These are phyloP conservation scores for Salix koriyanagi DNA, from an alignment of 345 rosid genomes.

Conservation along the genomic window DNA sequence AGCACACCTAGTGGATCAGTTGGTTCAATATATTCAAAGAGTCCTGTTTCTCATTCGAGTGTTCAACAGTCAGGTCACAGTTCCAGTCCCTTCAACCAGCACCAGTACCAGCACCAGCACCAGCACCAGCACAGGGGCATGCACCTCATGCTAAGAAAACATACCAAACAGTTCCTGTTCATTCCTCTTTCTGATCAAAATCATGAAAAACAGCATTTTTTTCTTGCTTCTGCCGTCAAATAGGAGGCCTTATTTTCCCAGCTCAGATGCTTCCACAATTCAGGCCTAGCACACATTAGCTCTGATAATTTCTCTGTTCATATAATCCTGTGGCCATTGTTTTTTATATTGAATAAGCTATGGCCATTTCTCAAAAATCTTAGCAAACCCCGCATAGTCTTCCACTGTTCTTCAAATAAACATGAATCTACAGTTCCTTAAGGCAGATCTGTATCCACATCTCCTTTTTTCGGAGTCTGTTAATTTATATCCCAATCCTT, in stretches of 20 bases:
- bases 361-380: slow-evolving; percentile 29
- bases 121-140: slow-evolving; percentile 11
- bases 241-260: slow-evolving; percentile 37
- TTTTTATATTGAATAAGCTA: slow-evolving; percentile 34
- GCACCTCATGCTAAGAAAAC: slow-evolving; percentile 28
- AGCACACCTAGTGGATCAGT: slow-evolving; percentile 41
- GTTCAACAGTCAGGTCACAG: slow-evolving; percentile 42
- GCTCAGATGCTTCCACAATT: slow-evolving; percentile 27
- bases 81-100: slow-evolving; percentile 41
- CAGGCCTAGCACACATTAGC: slow-evolving; percentile 38
- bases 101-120: slow-evolving; percentile 10
- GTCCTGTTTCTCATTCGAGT: slow-evolving; percentile 27
- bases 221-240: slow-evolving; percentile 27
- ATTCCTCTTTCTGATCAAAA: slow-evolving; percentile 28
- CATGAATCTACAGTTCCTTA: slow-evolving; percentile 28
- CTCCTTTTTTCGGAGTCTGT: slow-evolving; percentile 27
- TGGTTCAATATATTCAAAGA: slow-evolving; percentile 36
- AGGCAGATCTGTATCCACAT: slow-evolving; percentile 19
- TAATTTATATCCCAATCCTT: slow-evolving; percentile 31
- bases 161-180: slow-evolving; percentile 20
- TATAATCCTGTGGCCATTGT: slow-evolving; percentile 9
- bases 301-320: slow-evolving; percentile 25
- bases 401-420: slow-evolving; percentile 38
- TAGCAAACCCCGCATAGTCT: slow-evolving; percentile 34
- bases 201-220: slow-evolving; percentile 16